These are phyloP conservation scores for Globisporangium parvum DNA, from an alignment of 352 stramenopile genomes.

Conservation along the genomic window DNA sequence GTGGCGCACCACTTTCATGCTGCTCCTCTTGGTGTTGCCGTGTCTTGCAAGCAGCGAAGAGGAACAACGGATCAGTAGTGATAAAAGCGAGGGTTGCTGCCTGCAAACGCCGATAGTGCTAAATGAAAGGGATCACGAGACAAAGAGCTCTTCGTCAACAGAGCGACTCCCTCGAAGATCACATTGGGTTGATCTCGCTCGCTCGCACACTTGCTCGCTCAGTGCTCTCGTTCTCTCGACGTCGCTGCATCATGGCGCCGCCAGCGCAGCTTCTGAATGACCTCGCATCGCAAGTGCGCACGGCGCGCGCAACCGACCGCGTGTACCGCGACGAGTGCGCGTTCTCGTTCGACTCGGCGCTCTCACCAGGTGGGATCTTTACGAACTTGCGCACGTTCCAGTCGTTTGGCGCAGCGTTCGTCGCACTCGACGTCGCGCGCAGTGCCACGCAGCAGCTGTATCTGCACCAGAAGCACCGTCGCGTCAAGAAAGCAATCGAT, in stretches of 20 bases:
- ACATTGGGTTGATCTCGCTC: not conserved
- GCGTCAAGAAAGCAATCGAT: conserved; percentile 15
- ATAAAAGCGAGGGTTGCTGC: not conserved
- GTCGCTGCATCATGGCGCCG: not conserved
- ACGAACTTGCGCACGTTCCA: conserved; percentile 94
- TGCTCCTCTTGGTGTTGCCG: not conserved
- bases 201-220: not conserved
- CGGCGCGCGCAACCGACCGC: conserved; percentile 49
- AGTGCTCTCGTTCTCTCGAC: too few relatives aligned
- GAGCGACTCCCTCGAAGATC: not conserved
- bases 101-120: conserved; percentile 17
- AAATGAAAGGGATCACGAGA: not conserved
- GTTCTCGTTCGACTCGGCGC: conserved; percentile 94
- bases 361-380: conserved; percentile 61
- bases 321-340: conserved; percentile 98
- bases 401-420: conserved; percentile 81
- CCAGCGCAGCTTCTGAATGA: conserved; percentile 15
- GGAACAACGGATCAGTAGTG: not conserved
- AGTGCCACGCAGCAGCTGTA: conserved; percentile 42
- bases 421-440: conserved; percentile 48
- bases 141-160: too few relatives aligned
- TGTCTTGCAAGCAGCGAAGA: not conserved
- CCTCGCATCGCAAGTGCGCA: conserved; percentile 29
- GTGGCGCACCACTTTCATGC: not conserved
- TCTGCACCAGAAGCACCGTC: conserved; percentile 61